Evolutionary conservation across 306 rosid genomes (phyloP), one percentile per base, ranked within the genome.

Genomic region (Senna siamea): DNA sequence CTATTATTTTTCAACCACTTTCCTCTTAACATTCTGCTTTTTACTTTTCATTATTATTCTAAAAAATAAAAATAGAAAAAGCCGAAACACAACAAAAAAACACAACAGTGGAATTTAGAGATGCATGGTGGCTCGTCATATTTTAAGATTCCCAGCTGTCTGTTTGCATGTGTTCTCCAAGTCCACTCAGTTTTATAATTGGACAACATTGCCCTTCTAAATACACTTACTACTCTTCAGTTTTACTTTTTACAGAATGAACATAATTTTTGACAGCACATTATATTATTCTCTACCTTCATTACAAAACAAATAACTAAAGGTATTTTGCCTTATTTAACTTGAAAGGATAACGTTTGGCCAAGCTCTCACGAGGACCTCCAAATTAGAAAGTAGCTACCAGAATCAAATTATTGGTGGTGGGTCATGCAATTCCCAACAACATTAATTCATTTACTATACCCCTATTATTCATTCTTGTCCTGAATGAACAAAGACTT

Each of bases 361-460:
- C 76, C 50, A 5, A 52, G 18, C 23, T 5, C 13, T 8, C n/a
- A 17, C 53, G 37, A 37, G 38, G 0, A 58, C 75, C 44, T 9
- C 63, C 51, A 61, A 71, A 52, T 66, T 19, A 78, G 6, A 65
- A 26, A 80, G 76, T 40, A 48, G 5, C 12, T 10, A 30, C 8
- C 44, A 0, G 1, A 18, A 7, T 54, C 44, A 44, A 70, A 73
- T 80, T 70, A 72, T 85, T 75, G 52, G 38, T 5, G 28, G 81
- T 59, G 80, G 87, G 78, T 26, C 82, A 56, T 19, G 51, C 69
- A 8, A 76, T 11, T 53, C 57, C 75, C 13, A 56, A 40, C 43
- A 52, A 30, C 48, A 10, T 52, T 32, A 7, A 63, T 32, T 7
- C 30, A 26, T 26, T 26, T 26, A 26, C 30, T 26, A 26, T 26